A percentile compares a stretch with the other conserved stretches of the same genome.
Conservation (phyloP, 192 early-diverging fungal species). For the Coemansia brasiliensis region DNA sequence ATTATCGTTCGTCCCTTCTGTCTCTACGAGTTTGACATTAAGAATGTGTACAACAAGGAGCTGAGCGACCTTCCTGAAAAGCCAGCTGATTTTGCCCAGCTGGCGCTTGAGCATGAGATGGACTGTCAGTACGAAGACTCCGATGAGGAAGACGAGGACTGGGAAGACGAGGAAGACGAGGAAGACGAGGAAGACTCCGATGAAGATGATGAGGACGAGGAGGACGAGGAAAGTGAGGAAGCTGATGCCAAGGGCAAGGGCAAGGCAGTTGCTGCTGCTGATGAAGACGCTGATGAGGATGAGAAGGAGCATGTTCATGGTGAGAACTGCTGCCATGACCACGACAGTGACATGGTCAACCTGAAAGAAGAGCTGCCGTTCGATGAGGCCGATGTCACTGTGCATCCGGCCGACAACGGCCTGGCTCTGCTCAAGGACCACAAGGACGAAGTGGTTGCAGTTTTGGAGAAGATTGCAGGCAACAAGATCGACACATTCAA, state of each 20-base stretch:
- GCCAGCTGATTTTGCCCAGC: constrained; percentile 42
- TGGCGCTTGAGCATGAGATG: constrained; percentile 56
- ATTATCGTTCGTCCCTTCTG: constrained; percentile 53
- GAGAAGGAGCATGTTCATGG: constrained; percentile 48
- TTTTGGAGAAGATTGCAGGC: constrained; percentile 45
- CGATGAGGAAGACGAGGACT: constrained; percentile 41
- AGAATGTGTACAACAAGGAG: constrained; percentile 47
- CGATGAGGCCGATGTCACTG: constrained; percentile 34
- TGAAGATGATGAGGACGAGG: constrained; percentile 14
- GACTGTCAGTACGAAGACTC: constrained; percentile 49
- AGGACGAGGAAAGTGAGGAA: constrained; percentile 14
- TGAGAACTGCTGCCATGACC: constrained; percentile 44
- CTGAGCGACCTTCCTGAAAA: constrained; percentile 43
- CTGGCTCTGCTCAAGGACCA: constrained; percentile 49
- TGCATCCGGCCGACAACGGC: constrained; percentile 26
- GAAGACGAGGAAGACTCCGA: constrained; percentile 32
- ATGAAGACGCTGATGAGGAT: constrained; percentile 28
- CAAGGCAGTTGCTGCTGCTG: constrained; percentile 16
- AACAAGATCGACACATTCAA: constrained; percentile 51
- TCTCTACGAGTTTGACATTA: constrained; percentile 50
- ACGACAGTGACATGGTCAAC: constrained; percentile 16
- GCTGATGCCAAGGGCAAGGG: constrained; percentile 13
- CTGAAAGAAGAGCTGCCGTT: constrained; percentile 46
- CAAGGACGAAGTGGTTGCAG: constrained; percentile 24
- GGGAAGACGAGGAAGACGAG: constrained; percentile 40